Evolutionary conservation across 768 basidiomycete species (phyloP).

Genomic region (Gymnopilus dilepis): DNA sequence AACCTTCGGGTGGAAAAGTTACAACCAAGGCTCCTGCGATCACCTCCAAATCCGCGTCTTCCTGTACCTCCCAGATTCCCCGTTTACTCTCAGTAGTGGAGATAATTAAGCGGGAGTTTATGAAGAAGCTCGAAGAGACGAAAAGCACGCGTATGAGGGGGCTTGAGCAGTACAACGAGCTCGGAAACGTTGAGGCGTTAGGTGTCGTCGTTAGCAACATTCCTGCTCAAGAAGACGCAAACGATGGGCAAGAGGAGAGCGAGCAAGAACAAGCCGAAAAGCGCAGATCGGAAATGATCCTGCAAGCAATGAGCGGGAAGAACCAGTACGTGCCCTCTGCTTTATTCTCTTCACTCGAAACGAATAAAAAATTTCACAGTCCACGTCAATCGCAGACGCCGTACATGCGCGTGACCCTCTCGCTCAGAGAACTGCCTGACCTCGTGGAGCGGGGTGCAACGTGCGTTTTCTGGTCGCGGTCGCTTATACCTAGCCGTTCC

Average conservation of each 20-base stretch:
- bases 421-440: constrained; percentile 46
- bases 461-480: constrained; percentile 39
- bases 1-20: background rate
- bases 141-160: constrained; percentile 51
- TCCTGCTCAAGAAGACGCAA: constrained; percentile 15
- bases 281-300: constrained; percentile 42
- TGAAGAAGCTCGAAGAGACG: constrained; percentile 54
- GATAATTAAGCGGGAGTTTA: constrained; percentile 83
- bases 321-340: constrained; percentile 55
- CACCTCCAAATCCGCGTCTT: constrained; percentile 15
- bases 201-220: constrained; percentile 20
- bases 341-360: background rate
- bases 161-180: constrained; percentile 79
- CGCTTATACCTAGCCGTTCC: too few species aligned
- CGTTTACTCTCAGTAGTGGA: constrained; percentile 80
- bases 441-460: constrained; percentile 50
- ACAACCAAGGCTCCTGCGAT: constrained; percentile 12
- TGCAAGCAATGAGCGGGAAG: constrained; percentile 57
- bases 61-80: constrained; percentile 51
- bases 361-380: constrained; percentile 35
- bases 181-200: constrained; percentile 58
- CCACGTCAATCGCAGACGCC: constrained; percentile 60
- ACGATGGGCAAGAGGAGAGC: constrained; percentile 14
- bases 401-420: constrained; percentile 75
- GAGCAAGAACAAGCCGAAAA: constrained; percentile 25